Conservation (phyloP, 306 rosid genomes). For the Mucuna pruriens region DNA sequence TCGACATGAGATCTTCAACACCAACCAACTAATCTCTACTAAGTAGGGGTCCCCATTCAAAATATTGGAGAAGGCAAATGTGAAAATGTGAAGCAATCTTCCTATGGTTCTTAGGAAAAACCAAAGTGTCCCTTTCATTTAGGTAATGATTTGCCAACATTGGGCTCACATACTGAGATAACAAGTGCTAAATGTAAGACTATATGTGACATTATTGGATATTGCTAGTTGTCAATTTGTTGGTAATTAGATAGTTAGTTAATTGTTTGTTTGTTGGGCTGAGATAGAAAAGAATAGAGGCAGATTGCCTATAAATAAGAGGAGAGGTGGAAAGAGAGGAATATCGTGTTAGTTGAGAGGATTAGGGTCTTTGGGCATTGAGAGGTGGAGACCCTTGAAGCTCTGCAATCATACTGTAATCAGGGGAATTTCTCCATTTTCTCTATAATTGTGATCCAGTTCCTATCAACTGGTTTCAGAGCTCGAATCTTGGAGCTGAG, state of each 20-base stretch:
- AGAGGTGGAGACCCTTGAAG: background rate
- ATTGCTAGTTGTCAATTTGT: too few species aligned
- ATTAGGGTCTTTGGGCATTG: background rate
- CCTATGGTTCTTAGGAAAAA: background rate
- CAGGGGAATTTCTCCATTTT: background rate
- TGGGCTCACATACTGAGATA: background rate
- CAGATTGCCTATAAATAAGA: too few species aligned
- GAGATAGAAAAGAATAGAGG: too few species aligned
- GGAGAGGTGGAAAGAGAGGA: too few species aligned
- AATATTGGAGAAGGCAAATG: background rate
- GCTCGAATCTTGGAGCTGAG: too few species aligned
- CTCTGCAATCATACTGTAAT: background rate
- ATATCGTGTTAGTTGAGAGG: too few species aligned
- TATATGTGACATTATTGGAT: too few species aligned
- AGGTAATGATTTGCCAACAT: background rate
- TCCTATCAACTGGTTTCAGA: background rate
- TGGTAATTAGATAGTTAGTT: too few species aligned
- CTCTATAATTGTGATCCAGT: background rate
- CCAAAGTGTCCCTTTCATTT: background rate
- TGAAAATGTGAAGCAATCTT: conserved; percentile 7
- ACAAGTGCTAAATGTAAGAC: background rate
- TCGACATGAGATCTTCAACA: too few species aligned
- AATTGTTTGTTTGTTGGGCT: too few species aligned
- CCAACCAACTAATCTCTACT: background rate
- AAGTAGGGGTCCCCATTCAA: background rate